phyloP scores from a whole-genome alignment of 495 filamentous ascomycete genomes.

The Talaromyces ruber region DNA sequence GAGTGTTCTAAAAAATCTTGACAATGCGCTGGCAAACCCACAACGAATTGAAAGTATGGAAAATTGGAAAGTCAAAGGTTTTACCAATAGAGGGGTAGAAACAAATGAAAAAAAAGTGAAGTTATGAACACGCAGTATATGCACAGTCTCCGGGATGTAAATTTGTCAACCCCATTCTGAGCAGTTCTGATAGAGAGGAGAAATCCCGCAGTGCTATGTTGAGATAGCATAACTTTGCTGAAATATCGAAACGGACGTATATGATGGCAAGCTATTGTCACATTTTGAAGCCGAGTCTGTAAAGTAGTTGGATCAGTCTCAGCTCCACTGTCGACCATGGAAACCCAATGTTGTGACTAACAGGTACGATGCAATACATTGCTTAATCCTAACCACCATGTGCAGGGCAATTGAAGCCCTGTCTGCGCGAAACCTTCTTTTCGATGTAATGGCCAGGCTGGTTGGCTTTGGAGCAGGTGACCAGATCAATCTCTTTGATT shows the following conservation, averaged over 20 bases:
- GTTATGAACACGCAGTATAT: neutral
- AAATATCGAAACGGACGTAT: neutral
- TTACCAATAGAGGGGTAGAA: neutral
- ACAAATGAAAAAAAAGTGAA: neutral
- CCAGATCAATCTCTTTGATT: constrained; percentile 24
- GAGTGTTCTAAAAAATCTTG: neutral
- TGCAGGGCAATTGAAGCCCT: constrained; percentile 28
- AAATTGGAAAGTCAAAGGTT: neutral
- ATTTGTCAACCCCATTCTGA: neutral
- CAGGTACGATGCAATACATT: constrained; percentile 1
- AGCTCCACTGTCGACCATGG: neutral
- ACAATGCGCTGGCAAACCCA: neutral
- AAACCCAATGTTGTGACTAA: neutral
- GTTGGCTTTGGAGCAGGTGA: constrained; percentile 29
- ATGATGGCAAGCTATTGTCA: neutral
- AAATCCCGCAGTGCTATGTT: neutral
- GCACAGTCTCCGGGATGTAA: neutral
- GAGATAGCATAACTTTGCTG: neutral
- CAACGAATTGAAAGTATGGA: constrained; percentile 1
- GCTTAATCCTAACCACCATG: constrained; percentile 22
- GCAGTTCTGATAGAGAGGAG: neutral
- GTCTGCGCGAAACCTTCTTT: constrained; percentile 24
- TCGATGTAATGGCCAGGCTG: constrained; percentile 27
- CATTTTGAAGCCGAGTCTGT: neutral
- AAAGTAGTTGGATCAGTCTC: neutral